Percentiles rank a stretch among this genome's conserved stretches.
Conservation (phyloP, 169 alveolate genomes). For the Eimeria necatrix region DNA sequence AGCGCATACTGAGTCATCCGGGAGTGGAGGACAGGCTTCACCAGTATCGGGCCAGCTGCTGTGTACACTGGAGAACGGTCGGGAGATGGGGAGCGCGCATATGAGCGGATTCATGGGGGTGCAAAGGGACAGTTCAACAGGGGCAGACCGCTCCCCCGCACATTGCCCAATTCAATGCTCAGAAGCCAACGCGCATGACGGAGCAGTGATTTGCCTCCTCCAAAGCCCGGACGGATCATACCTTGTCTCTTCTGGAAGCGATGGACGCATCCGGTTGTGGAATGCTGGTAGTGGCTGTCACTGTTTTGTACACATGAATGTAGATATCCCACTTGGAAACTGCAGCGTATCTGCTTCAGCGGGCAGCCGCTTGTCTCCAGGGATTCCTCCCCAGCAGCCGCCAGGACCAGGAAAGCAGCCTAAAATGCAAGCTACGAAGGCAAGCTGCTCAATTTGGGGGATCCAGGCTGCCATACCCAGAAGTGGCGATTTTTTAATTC, state of each 20-base stretch:
- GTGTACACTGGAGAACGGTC: background rate
- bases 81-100: background rate
- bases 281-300: constrained; percentile 83
- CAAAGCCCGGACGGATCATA: constrained; percentile 80
- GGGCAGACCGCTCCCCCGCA: no score
- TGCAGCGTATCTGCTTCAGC: background rate
- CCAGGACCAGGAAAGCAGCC: background rate
- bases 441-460: constrained; percentile 31
- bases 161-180: background rate
- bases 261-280: constrained; percentile 85
- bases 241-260: constrained; percentile 82
- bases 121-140: no score
- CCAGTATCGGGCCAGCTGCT: constrained; percentile 13
- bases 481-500: constrained; percentile 46
- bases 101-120: no score
- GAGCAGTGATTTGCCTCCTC: constrained; percentile 80
- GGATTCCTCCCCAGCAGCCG: background rate
- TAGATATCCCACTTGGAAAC: background rate
- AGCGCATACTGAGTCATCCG: background rate
- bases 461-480: constrained; percentile 51
- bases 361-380: background rate
- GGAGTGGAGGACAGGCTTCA: background rate
- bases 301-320: constrained; percentile 82
- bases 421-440: background rate
- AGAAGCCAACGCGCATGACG: constrained; percentile 82